Evolutionary conservation across 228 moss, liverwort and hornwort genomes (phyloP).

Genomic region (Sphagnum magellanicum): DNA sequence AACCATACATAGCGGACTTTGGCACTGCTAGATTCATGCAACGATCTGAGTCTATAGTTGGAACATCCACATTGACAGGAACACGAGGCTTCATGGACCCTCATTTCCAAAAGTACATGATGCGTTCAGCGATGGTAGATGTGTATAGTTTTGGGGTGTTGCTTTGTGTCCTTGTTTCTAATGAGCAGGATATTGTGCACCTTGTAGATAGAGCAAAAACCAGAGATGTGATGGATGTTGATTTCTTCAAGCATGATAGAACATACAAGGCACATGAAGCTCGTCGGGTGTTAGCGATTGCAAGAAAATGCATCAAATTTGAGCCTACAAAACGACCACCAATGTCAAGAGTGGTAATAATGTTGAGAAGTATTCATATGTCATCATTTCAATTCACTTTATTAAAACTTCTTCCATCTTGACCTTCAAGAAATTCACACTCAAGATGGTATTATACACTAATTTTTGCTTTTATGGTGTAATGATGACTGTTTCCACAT

Average conservation of each 20-base stretch:
- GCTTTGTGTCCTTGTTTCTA: constrained; percentile 7
- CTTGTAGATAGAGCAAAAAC: neutral
- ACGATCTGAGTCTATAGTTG: neutral
- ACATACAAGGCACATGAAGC: neutral
- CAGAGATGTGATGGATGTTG: neutral
- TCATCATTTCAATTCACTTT: no score
- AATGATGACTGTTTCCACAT: no score
- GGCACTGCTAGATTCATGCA: constrained; percentile 16
- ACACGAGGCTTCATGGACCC: constrained; percentile 12
- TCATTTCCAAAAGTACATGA: constrained; percentile 1
- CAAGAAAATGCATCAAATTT: neutral
- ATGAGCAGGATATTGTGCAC: no score
- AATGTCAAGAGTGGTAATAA: neutral
- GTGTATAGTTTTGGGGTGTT: constrained; percentile 21
- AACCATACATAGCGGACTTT: constrained; percentile 19
- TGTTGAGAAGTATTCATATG: neutral
- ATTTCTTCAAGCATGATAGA: neutral
- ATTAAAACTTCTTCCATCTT: no score
- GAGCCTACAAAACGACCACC: neutral
- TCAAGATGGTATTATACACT: no score
- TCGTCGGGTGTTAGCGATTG: neutral
- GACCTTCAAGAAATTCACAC: no score
- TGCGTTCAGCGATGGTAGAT: constrained; percentile 6
- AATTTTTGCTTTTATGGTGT: no score
- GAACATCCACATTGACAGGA: constrained; percentile 2